Conservation (phyloP, 2,329 filamentous ascomycete species). For the Colletotrichum echinochloae region DNA sequence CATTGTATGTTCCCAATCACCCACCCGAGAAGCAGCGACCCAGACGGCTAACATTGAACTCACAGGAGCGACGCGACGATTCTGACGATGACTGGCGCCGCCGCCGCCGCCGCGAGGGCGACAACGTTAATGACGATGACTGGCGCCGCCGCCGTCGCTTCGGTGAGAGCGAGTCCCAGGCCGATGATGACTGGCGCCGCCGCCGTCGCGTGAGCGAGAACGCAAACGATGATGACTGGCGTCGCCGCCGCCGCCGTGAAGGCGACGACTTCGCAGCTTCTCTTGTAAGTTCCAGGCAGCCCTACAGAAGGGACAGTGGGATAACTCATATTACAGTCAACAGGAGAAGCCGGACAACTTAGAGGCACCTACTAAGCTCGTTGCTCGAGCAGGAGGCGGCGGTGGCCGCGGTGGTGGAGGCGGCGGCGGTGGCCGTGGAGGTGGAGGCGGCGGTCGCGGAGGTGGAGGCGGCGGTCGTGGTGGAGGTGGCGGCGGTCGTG, state of each 20-base stretch:
- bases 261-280: not conserved
- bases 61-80: not conserved
- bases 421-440: not conserved
- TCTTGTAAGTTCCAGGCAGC: not conserved
- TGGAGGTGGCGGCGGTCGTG: not conserved
- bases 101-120: not conserved
- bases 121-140: not conserved
- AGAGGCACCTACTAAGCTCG: not conserved
- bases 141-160: no score
- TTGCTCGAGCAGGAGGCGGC: not conserved
- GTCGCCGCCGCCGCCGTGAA: no score
- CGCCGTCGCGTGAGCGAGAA: no score
- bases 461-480: not conserved
- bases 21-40: fast-evolving
- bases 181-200: not conserved
- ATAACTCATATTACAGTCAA: not conserved
- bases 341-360: not conserved
- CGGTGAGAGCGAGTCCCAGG: no score
- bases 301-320: not conserved
- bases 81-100: not conserved
- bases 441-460: not conserved
- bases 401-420: not conserved
- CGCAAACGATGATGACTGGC: not conserved
- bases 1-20: no score
- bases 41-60: not conserved